phyloP scores from a whole-genome alignment of 1,284 basidiomycete genomes.

The Golubevia sp. region DNA sequence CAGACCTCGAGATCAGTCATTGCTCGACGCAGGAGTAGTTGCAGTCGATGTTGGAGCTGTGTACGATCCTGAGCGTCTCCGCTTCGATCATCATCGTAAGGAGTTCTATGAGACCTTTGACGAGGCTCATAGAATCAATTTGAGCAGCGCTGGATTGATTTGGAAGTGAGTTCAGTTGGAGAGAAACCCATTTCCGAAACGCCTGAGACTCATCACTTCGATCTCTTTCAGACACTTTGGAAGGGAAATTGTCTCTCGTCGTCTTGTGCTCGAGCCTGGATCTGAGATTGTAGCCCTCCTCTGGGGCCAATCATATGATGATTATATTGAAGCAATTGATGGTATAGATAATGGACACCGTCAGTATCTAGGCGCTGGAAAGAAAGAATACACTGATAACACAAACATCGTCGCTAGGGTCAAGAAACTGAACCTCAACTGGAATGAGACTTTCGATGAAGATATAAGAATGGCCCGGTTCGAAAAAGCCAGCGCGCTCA shows the following conservation, averaged over 20 bases:
- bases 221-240: conserved; percentile 44
- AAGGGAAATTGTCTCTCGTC: conserved; percentile 39
- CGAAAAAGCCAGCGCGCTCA: conserved; percentile 38
- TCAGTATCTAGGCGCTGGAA: conserved; percentile 33
- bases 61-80: conserved; percentile 36
- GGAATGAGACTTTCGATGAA: conserved; percentile 34
- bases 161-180: conserved; percentile 58
- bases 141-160: conserved; percentile 54
- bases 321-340: conserved; percentile 60
- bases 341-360: conserved; percentile 57
- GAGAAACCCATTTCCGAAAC: too few relatives aligned
- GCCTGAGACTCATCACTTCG: neutral
- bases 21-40: conserved; percentile 45
- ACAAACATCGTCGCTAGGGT: conserved; percentile 54
- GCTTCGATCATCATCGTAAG: conserved; percentile 60
- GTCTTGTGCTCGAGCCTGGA: conserved; percentile 15
- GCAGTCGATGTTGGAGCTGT: conserved; percentile 58
- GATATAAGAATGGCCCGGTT: conserved; percentile 12
- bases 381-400: conserved; percentile 47
- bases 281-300: conserved; percentile 30
- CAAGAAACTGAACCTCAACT: conserved; percentile 49
- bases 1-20: conserved; percentile 44
- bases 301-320: conserved; percentile 54
- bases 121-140: conserved; percentile 46
- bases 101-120: conserved; percentile 57